Base-by-base conservation (phyloP, 2,329 filamentous ascomycete species). In the Endocalyx cinctus region DNA sequence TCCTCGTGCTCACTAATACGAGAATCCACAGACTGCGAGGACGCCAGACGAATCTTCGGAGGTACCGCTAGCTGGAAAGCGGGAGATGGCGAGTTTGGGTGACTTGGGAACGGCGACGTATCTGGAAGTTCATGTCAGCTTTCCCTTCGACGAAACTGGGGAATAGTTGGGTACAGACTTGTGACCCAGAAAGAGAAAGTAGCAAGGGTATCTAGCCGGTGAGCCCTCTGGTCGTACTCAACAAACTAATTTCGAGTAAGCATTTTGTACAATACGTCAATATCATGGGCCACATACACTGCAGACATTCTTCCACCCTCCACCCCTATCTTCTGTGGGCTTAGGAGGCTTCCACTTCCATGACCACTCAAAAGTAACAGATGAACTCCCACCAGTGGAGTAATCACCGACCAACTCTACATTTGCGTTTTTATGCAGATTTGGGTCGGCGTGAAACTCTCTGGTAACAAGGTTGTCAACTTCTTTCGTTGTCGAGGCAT, bases 331-430 rank as follows among this genome's bases (percentile, higher is more conserved):
- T 55, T 96, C 89, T 12, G 67, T 64, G 11, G 67, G 54, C 68
- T 87, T 94, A 23, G 92, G 92, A 7, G 92, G 87, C 55, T 84
- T 87, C 88, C 90, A 98, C 68, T 84, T 92, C 92, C 92, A 98
- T 6, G 83, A 82, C 88, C 90, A 98, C 45, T 90, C 84, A 55
- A 96, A 96, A 20, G 87, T 81, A 18, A 94, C 82, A 2, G 87
- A 90, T 6, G 83, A 69, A 51, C 71, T 86, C n/a, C 90, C 89
- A 19, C 74, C 79, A 0, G 92, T 98, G 3, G 77, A 74, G 55
- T 84, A 96, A 58, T 95, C 88, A 4, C 92, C 92, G n/a, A 98
- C 82, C 27, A 97, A 72, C 52, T 94, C 84, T 25, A 98, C 92
- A 55, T 97, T 97, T 34, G 88, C 76, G 55, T 96, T 97, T 58